phyloP scores from a whole-genome alignment of 1,284 basidiomycete genomes.

The Xerocomus minutiporus region DNA sequence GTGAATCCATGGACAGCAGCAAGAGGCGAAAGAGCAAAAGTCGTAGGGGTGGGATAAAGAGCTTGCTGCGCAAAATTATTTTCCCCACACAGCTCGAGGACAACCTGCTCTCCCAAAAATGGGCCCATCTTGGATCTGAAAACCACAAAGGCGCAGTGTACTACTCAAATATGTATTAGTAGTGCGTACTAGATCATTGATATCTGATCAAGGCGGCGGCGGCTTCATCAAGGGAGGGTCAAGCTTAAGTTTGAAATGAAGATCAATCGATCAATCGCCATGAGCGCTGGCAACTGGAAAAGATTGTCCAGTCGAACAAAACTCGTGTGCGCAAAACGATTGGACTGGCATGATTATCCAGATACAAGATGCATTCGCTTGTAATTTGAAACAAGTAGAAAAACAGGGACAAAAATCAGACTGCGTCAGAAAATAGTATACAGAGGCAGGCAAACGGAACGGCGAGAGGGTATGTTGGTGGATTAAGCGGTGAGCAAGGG shows the following conservation, averaged over 20 bases:
- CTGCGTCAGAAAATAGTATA: constrained; percentile 23
- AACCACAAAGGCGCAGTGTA: no score
- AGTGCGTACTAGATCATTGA: no score
- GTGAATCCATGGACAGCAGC: not conserved
- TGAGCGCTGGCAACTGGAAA: not conserved
- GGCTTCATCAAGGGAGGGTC: no score
- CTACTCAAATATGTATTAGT: no score
- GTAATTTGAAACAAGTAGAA: constrained; percentile 11
- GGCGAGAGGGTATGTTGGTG: constrained; percentile 25
- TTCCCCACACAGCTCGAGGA: no score
- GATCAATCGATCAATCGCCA: not conserved
- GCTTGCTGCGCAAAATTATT: no score
- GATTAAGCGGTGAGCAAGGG: constrained; percentile 11
- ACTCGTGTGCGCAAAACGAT: not conserved
- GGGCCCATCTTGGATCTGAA: no score
- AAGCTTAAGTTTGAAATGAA: no score
- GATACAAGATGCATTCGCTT: constrained; percentile 14
- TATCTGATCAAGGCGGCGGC: no score
- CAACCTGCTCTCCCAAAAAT: no score
- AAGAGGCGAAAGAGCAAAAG: not conserved
- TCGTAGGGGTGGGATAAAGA: not conserved
- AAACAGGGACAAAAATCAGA: constrained; percentile 2
- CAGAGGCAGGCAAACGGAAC: constrained; percentile 24
- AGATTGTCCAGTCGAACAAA: not conserved
- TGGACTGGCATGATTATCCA: constrained; percentile 4